These are phyloP conservation scores for Aspergillus viridinutans DNA, from an alignment of 2,329 filamentous ascomycete genomes.

Conservation along the genomic window DNA sequence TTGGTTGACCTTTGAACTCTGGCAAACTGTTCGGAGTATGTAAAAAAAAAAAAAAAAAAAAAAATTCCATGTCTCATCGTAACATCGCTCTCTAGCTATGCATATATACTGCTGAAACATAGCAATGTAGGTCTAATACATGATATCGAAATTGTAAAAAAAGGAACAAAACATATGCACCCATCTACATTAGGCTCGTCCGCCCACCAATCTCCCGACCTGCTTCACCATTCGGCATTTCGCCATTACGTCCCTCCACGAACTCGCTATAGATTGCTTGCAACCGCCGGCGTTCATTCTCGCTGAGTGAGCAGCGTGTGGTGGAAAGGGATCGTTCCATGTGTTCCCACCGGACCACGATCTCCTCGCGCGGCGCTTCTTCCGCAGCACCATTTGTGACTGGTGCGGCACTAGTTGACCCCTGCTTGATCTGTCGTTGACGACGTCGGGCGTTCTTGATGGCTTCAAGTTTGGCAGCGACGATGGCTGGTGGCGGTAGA, in stretches of 20 bases:
- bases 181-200: conserved; percentile 78
- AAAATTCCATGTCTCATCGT: background rate
- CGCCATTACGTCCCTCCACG: conserved; percentile 83
- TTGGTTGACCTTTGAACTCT: background rate
- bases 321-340: conserved; percentile 69
- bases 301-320: conserved; percentile 78
- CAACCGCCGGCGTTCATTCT: conserved; percentile 69
- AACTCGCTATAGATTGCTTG: conserved; percentile 87
- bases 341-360: conserved; percentile 80
- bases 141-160: background rate
- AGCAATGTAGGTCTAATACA: background rate
- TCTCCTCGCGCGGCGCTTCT: conserved; percentile 55
- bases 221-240: conserved; percentile 91
- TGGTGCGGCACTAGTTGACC: conserved; percentile 14
- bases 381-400: conserved; percentile 20
- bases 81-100: background rate
- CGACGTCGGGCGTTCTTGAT: conserved; percentile 69
- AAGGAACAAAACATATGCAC: background rate
- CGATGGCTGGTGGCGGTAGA: conserved; percentile 73
- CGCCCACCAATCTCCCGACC: conserved; percentile 88
- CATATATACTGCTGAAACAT: background rate
- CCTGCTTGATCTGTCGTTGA: conserved; percentile 51
- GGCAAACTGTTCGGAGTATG: background rate
- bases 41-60: too few species aligned
- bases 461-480: conserved; percentile 75